Conservation (phyloP, 2,329 filamentous ascomycete species). For the Calonectria pteridis region DNA sequence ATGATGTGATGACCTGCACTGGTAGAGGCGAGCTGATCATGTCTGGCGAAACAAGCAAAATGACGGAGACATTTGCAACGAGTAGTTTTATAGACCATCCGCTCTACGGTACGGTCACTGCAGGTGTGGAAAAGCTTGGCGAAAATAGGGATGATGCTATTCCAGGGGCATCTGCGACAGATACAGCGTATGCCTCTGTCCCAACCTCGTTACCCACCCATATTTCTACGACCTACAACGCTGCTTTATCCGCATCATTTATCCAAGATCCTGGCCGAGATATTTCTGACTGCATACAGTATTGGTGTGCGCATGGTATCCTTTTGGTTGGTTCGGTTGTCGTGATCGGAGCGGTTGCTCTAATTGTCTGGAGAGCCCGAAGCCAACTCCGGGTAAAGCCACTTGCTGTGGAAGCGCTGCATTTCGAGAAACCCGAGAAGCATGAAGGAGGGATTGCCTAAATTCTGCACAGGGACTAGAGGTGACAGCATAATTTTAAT, state of each 20-base stretch:
- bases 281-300: not conserved
- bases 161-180: not conserved
- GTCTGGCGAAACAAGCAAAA: not conserved
- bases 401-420: not conserved
- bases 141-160: not conserved
- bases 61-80: not conserved
- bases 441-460: not conserved
- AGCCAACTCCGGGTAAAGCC: not conserved
- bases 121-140: not conserved
- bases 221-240: not conserved
- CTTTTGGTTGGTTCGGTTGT: not conserved
- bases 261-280: not conserved
- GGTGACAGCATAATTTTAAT: not conserved
- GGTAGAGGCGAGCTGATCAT: not conserved
- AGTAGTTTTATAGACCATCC: not conserved
- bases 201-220: not conserved
- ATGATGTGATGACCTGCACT: not conserved
- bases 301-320: not conserved
- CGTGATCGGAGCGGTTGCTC: not conserved
- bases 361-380: not conserved
- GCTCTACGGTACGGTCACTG: not conserved
- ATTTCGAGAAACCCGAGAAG: not conserved
- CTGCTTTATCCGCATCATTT: not conserved
- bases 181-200: not conserved
- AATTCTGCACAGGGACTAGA: no score